Base-by-base conservation (phyloP, 2,329 filamentous ascomycete species). In the Scleromitrula shiraiana region DNA sequence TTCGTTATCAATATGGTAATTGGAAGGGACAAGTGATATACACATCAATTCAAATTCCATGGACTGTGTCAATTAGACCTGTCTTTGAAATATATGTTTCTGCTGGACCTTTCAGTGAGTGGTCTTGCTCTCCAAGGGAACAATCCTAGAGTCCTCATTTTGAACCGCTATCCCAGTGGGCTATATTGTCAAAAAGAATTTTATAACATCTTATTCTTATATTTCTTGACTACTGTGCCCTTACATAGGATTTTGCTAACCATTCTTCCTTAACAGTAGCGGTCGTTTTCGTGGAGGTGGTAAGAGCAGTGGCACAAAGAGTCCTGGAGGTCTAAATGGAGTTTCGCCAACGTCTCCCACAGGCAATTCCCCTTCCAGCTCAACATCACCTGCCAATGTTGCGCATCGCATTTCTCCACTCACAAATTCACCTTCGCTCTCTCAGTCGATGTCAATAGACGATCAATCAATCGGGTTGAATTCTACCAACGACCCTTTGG, bases 361-460 rank as follows among this genome's bases (percentile, higher is more conserved):
- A 56, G 57, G 57, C 49, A 56, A 65, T 50, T 65, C 71, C 41
- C 74, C 75, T 62, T 69, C 67, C 55, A 73, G 66, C 61, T 73
- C 77, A 56, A 72, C 74, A 29, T 72, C 47, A 5, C 15, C 77
- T 29, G 64, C 69, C 42, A 76, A 64, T 59, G 60, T 76, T 53
- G 74, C 77, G 50, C 76, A 77, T 35, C 77, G 74, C 63, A 73
- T 82, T 37, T 77, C 79, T 52, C 78, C 78, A 51, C 68, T 83
- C 57, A 76, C 77, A 40, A 80, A 72, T 61, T 82, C 80, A 50
- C 78, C 80, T 49, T 81, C 79, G 36, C 72, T 84, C 49, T 72
- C 79, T 50, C 76, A 81, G 62, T 80, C 78, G 52, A 82, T 88
- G 68, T 78, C 82, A 41, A 78, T 84, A 70, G 82, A 85, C 60